A percentile compares a stretch with the other conserved stretches of the same genome.
Evolutionary conservation across 345 rosid genomes (phyloP).

Genomic region (Psidium friedrichsthalianum): DNA sequence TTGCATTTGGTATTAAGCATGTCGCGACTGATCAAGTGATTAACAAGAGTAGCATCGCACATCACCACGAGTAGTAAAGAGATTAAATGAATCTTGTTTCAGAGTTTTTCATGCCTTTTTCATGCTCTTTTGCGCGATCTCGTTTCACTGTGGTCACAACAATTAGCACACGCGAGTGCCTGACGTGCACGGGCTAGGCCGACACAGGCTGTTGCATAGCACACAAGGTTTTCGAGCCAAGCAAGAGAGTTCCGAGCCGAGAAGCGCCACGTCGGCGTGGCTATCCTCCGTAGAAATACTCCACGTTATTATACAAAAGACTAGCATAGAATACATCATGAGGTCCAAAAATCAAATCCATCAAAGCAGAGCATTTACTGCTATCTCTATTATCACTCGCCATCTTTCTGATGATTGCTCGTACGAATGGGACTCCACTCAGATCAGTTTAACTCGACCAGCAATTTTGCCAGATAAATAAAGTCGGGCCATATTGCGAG

Average conservation of each 20-base stretch:
- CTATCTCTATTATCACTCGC: not conserved
- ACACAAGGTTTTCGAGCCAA: rapidly evolving
- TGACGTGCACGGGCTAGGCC: too few relatives aligned
- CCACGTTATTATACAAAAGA: not conserved
- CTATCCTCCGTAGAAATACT: not conserved
- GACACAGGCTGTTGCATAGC: not conserved
- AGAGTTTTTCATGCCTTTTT: not conserved
- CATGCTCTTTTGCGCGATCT: not conserved
- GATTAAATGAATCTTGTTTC: not conserved
- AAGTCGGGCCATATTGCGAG: not conserved
- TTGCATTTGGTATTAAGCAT: not conserved
- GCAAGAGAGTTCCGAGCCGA: too few relatives aligned
- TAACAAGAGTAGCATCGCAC: not conserved
- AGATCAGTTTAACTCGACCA: not conserved
- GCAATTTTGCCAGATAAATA: not conserved
- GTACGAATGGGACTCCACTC: not conserved
- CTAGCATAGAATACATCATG: not conserved
- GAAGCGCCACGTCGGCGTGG: not conserved
- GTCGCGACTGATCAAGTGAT: not conserved
- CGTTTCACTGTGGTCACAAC: not conserved
- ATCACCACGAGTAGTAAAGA: not conserved
- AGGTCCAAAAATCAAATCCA: not conserved
- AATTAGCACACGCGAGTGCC: not conserved
- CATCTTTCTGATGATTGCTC: not conserved
- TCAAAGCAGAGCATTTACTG: not conserved